Base-by-base conservation (phyloP, 75 land plant genomes). In the Larix kaempferi region DNA sequence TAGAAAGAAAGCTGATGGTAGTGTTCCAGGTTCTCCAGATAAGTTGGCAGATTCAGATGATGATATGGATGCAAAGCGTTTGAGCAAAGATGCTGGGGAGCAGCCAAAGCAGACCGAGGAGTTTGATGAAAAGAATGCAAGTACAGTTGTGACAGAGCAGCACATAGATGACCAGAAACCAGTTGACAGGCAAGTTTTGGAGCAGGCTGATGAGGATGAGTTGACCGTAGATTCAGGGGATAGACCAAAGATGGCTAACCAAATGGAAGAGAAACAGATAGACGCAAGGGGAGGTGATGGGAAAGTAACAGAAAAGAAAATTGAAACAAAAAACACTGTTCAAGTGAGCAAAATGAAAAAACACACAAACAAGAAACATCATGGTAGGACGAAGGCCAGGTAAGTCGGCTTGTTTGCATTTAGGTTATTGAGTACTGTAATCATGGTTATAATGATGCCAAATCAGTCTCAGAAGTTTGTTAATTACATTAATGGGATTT, bases 331-430 rank as follows among this genome's bases (percentile, higher is more conserved):
- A 39, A 52, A 39, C 21, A 44, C 19, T 37, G 71, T 39, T 69
- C 72, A 69, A 69, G 19, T 39, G 44, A 69, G 44, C 72, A 69
- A 37, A n/a, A n/a, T n/a, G n/a, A n/a, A n/a, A 64, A 69, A 69
- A n/a, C 52, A 39, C 39, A 69, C 52, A 44, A 44, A 69, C 44
- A 69, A 69, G 72, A 69, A 69, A 52, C 35, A 39, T 16, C 44
- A 35, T 39, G 49, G 33, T 11, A 69, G 39, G 72, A 44, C 19
- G 17, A 69, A 69, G 23, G 8, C 72, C 44, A 69, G 23, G 44
- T 67, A 35, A 67, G 72, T n/a, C 21, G 52, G 72, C 10, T 39
- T 67, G n/a, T 19, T 39, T 19, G n/a, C 15, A 41, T 67, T 67
- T 8, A 67, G 72, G 21, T 67, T 41, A 39, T 67, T 39, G 8